Conservation (phyloP, 345 rosid genomes). For the Abelmoschus esculentus region DNA sequence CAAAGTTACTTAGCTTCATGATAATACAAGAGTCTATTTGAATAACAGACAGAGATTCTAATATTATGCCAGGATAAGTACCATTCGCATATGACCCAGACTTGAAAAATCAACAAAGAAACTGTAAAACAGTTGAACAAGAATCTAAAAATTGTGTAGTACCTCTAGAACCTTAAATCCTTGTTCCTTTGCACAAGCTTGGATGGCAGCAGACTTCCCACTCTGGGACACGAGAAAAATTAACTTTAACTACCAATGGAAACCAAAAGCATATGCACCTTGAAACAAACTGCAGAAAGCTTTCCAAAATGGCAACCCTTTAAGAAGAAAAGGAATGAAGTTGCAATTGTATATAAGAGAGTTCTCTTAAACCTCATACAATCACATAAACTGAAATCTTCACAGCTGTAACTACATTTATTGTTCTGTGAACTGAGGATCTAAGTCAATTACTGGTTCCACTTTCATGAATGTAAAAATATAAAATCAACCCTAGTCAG, state of each 20-base stretch:
- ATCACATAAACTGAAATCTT: neutral
- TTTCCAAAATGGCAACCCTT: neutral
- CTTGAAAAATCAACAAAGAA: neutral
- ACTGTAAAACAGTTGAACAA: conserved; percentile 7
- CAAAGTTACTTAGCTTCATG: neutral
- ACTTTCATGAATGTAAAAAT: neutral
- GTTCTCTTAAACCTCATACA: neutral
- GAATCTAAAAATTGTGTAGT: conserved; percentile 14
- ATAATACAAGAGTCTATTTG: neutral
- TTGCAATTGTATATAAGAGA: neutral
- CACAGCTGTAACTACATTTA: neutral
- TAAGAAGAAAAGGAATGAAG: neutral
- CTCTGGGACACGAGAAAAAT: conserved; percentile 44
- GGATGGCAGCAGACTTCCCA: conserved; percentile 90
- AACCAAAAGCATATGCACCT: conserved; percentile 9
- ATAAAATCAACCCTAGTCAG: neutral
- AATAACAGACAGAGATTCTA: neutral
- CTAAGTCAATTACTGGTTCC: neutral
- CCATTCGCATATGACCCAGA: neutral
- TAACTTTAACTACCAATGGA: neutral
- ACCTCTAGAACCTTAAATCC: conserved; percentile 87
- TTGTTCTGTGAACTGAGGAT: neutral
- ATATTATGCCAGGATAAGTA: neutral
- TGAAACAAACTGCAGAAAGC: neutral
- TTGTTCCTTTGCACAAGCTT: conserved; percentile 90